Evolutionary conservation across 352 stramenopile species (phyloP), one percentile per base, ranked within the genome.

Genomic region (Globisporangium takayamanum): DNA sequence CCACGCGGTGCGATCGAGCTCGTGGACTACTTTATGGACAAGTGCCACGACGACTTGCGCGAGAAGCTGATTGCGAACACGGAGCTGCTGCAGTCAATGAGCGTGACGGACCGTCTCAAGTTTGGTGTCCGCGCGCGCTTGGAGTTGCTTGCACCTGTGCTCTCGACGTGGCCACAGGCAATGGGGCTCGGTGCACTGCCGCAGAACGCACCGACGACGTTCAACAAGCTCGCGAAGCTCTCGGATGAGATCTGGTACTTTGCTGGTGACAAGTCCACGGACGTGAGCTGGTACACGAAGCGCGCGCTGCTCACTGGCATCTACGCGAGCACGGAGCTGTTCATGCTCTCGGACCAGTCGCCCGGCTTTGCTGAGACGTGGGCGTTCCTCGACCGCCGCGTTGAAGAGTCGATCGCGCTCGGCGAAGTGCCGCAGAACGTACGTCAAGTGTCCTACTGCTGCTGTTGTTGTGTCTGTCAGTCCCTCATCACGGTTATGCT

Each of bases 221-320:
- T 87, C 47, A 74, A 84, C 59, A 88, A 82, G 62, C 67, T 95
- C 26, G 76, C 72, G 25, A 73, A 78, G 59, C 62, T 92, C 22
- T 70, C 79, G 26, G 86, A 95, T 55, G 84, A 94, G 59, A 88
- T 95, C 58, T 95, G 86, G 86, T 92, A 91, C 67, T 92, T 88
- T 66, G 84, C 81, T 28, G 86, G 86, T 33, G 86, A 95, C 69
- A 77, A 88, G 69, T 92, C 86, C 55, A 92, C 78, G 33, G 82
- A 93, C 62, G 62, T 78, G 57, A 87, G 73, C 20, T 95, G 85
- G 85, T 95, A 94, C 69, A 89, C 83, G 26, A 95, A 95, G 69
- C 83, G 83, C 42, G 83, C 83, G 26, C 62, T 91, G 37, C 74
- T 95, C 30, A 87, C 78, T 45, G 80, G 70, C 14, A 82, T 92